Conservation (phyloP, 177 flowering plant species). For the Tripterygium wilfordii region DNA sequence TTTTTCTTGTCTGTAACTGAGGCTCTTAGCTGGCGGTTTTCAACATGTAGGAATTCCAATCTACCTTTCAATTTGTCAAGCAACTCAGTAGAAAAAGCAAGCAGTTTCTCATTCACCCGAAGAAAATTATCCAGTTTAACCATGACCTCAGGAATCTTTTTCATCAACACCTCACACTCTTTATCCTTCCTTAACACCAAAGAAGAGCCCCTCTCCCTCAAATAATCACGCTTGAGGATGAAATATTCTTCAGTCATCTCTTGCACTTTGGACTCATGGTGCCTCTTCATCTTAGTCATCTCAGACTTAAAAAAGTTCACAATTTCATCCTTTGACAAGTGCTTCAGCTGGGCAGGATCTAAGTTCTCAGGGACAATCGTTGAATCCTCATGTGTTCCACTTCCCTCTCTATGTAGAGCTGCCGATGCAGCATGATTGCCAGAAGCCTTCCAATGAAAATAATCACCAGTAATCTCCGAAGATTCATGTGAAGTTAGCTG, state of each 20-base stretch:
- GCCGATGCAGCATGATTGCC: slow-evolving; percentile 23
- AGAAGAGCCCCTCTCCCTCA: slow-evolving; percentile 39
- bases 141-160: slow-evolving; percentile 32
- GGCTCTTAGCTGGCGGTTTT: slow-evolving; percentile 29
- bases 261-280: slow-evolving; percentile 58
- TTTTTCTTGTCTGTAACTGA: slow-evolving; percentile 36
- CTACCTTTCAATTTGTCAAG: slow-evolving; percentile 23
- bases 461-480: slow-evolving; percentile 38
- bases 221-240: slow-evolving; percentile 36
- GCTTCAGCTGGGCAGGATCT: slow-evolving; percentile 41
- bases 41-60: slow-evolving; percentile 30
- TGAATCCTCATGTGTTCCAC: slow-evolving; percentile 40
- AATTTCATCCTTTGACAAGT: slow-evolving; percentile 45
- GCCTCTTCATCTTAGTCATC: slow-evolving; percentile 66
- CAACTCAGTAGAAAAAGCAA: slow-evolving; percentile 14
- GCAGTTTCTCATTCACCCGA: slow-evolving; percentile 25
- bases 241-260: slow-evolving; percentile 55
- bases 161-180: slow-evolving; percentile 50
- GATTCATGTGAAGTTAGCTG: slow-evolving; percentile 47
- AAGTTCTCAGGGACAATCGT: slow-evolving; percentile 29
- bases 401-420: slow-evolving; percentile 27
- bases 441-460: slow-evolving; percentile 35
- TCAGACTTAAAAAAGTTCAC: slow-evolving; percentile 38
- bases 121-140: slow-evolving; percentile 30
- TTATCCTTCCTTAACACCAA: slow-evolving; percentile 49